Evolutionary conservation across 371 early-diverging fungal species (phyloP).

Genomic region (Parasitella parasitica): DNA sequence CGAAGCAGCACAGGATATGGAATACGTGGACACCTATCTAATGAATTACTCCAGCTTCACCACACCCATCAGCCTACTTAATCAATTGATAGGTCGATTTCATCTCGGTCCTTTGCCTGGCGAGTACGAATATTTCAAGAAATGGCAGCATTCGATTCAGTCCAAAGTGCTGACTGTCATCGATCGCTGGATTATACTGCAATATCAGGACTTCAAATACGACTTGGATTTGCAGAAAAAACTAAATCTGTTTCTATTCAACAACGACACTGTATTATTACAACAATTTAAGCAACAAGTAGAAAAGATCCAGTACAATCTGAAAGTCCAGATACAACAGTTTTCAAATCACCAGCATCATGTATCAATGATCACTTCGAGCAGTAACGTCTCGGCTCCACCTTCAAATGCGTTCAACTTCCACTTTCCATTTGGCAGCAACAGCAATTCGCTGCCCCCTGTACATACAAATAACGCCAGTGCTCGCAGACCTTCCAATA

Average conservation of each 20-base stretch:
- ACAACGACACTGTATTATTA: not conserved
- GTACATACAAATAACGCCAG: not conserved
- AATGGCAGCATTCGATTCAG: slow-evolving; percentile 58
- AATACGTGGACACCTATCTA: slow-evolving; percentile 64
- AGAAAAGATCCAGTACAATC: not conserved
- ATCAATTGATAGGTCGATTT: slow-evolving; percentile 53
- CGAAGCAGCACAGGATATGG: slow-evolving; percentile 58
- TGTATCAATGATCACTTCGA: not conserved
- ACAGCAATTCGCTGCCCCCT: not conserved
- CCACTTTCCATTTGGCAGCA: not conserved
- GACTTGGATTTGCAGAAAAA: slow-evolving; percentile 30
- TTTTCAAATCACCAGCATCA: slow-evolving; percentile 3
- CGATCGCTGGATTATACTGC: slow-evolving; percentile 61
- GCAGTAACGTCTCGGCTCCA: not conserved
- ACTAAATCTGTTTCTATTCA: slow-evolving; percentile 8
- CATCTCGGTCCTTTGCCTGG: slow-evolving; percentile 47
- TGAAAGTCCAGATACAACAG: not conserved
- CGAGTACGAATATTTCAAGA: slow-evolving; percentile 50
- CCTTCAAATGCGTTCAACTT: slow-evolving; percentile 1
- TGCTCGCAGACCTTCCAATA: slow-evolving; percentile 2
- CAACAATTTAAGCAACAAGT: slow-evolving; percentile 3
- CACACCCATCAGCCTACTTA: slow-evolving; percentile 50
- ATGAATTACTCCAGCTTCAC: slow-evolving; percentile 58
- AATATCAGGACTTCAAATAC: slow-evolving; percentile 57
- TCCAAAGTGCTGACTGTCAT: slow-evolving; percentile 62